Evolutionary conservation across 1,284 basidiomycete genomes (phyloP).

Genomic region (Moesziomyces parantarcticus): DNA sequence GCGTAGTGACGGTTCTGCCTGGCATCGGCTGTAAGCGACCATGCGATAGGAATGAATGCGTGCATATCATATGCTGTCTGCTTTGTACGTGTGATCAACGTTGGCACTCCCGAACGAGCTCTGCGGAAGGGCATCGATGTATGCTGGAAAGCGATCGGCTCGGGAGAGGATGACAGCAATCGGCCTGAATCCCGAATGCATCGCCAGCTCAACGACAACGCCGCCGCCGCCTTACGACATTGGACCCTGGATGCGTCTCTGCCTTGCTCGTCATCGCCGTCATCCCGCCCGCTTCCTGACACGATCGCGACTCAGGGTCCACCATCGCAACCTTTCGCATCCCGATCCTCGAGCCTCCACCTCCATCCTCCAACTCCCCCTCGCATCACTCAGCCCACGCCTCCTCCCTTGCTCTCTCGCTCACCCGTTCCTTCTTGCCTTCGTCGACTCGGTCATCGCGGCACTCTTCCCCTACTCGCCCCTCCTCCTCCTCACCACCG

Average conservation of each 20-base stretch:
- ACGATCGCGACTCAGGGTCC: no score
- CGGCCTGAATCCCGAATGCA: background rate
- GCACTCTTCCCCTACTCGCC: background rate
- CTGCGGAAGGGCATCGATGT: no score
- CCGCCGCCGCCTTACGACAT: constrained; percentile 5
- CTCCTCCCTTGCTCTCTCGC: background rate
- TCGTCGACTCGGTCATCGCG: no score
- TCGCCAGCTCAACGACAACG: background rate
- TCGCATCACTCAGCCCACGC: background rate
- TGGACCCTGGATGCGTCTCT: constrained; percentile 8
- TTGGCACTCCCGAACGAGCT: no score
- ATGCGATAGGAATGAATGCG: no score
- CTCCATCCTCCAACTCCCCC: constrained; percentile 9
- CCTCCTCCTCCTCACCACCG: background rate
- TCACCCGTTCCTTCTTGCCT: background rate
- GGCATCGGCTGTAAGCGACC: no score
- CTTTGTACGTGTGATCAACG: no score
- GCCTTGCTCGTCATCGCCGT: constrained; percentile 9
- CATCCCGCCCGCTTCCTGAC: constrained; percentile 5
- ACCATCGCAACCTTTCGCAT: constrained; percentile 6
- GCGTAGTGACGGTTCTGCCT: no score
- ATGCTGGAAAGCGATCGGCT: no score
- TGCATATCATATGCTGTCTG: no score
- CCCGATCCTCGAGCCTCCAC: constrained; percentile 6
- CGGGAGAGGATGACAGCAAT: no score